Base-by-base conservation (phyloP, 106 monocot genomes). In the Acanthochlamys bracteata region DNA sequence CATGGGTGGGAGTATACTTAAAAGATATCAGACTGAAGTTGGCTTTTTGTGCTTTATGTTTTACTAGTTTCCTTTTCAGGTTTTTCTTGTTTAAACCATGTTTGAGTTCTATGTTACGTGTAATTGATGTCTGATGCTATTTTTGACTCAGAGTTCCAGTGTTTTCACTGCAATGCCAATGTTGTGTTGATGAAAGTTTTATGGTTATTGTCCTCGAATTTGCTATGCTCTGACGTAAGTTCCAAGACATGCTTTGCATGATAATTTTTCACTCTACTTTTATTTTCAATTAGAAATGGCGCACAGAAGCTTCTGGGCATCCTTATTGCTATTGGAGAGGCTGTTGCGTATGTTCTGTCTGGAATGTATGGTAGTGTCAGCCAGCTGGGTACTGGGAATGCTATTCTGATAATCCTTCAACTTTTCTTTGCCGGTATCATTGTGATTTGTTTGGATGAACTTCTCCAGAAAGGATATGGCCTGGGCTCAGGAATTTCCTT, bases 391-490 rank as follows among this genome's bases (percentile, higher is more conserved):
- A 55, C 75, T 20, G 75, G 75, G 52, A 75, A 75, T 57, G 75
- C 75, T 46, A 69, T 75, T 57, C 68, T 75, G 20, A 68, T 75
- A 43, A 75, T 74, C 42, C 74, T 74, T 61, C 74, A 42, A 57
- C 84, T 84, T 58, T 80, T 65, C 63, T 84, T 84, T 80, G 84
- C 84, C 52, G 84, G 84, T 41, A 80, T 84, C 25, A 84, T 84
- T 64, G 84, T 84, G 41, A 84, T 84, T 21, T 84, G 84, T 55
- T 67, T 84, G 54, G 84, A 84, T 68, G 84, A 84, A 70, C 73
- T 80, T 66, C 76, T 78, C 20, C 78, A 81, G 72, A 85, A 85
- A 66, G 85, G 85, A 69, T 85, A 85, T 85, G 85, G 81, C 53
- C 84, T 84, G 27, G 68, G 75, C 12, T 75, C 67, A 62, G 75